Evolutionary conservation across 208 protist species (phyloP).

Genomic region (Novymonas esmeraldas): DNA sequence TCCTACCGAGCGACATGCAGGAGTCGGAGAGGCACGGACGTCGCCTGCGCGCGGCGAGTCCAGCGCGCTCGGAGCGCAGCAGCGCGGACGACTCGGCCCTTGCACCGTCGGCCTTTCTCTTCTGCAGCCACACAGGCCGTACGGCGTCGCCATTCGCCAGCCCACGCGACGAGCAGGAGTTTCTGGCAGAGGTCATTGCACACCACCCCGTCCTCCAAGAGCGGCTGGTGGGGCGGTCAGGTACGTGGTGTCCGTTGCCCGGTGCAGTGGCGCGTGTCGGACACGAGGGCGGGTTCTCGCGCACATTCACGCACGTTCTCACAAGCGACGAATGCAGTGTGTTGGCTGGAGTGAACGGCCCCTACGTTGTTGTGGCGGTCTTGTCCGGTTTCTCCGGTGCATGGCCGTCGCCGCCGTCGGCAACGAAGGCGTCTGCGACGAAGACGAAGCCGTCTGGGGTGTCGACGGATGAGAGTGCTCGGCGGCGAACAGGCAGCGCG

Average conservation of each 20-base stretch:
- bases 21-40: neutral
- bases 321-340: conserved; percentile 11
- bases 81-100: neutral
- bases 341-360: conserved; percentile 27
- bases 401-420: neutral
- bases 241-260: conserved; percentile 9
- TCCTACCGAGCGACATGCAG: conserved; percentile 31
- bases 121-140: conserved; percentile 25
- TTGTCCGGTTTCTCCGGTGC: conserved; percentile 12
- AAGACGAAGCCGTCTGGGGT: too few species aligned
- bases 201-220: conserved; percentile 24
- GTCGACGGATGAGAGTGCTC: neutral
- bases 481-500: neutral
- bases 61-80: neutral
- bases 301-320: conserved; percentile 21
- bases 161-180: conserved; percentile 2
- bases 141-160: neutral
- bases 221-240: neutral
- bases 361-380: conserved; percentile 22
- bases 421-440: too few species aligned
- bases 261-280: neutral
- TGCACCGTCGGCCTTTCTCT: conserved; percentile 6
- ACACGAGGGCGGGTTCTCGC: neutral
- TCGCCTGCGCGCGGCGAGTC: neutral
- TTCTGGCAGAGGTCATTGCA: conserved; percentile 10